Base-by-base conservation (phyloP, 345 rosid species). In the Rhizophora mangle region DNA sequence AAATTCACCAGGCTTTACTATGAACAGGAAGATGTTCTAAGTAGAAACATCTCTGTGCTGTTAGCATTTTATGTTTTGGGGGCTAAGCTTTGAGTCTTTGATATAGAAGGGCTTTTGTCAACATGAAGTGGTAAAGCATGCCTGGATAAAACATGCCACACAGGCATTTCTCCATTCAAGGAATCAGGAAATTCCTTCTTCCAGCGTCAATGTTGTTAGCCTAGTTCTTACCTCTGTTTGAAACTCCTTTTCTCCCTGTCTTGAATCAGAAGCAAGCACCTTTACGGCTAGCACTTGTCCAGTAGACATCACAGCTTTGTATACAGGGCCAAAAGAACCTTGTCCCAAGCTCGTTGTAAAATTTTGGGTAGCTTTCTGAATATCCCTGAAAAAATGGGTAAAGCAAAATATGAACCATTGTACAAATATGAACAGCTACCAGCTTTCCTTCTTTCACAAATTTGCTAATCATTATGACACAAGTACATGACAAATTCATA, bases 311-410 rank as follows among this genome's bases (percentile, higher is more conserved):
- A 75, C 71, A 26, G 97, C 97, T 83, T 86, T 92, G 78, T 90
- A 92, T 26, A 95, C 99, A 19, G 96, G 96, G 74, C 99, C 99
- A 80, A 88, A 92, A 59, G 99, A 86, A 64, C 99, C 99, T 85
- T 92, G 85, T 32, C 99, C 99, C 64, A 95, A 62, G 58, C 84
- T 68, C 22, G 93, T 89, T 8, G 93, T 91, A 73, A 91, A 95
- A 74, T 85, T 88, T 59, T 86, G 83, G 43, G 99, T 95, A 63
- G 93, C 96, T 84, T 95, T 95, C 85, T 92, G 93, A 60, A 95
- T 81, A 80, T 89, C 99, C 93, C 97, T 91, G 86, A 59, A 67
- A 69, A 57, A 69, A 51, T 20, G 26, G 37, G 49, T 31, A 55
- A 64, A 21, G 43, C 16, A 26, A 36, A 63, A 10, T 19, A 66